Conservation (phyloP, 768 basidiomycete species). For the Leccinellum albellum region DNA sequence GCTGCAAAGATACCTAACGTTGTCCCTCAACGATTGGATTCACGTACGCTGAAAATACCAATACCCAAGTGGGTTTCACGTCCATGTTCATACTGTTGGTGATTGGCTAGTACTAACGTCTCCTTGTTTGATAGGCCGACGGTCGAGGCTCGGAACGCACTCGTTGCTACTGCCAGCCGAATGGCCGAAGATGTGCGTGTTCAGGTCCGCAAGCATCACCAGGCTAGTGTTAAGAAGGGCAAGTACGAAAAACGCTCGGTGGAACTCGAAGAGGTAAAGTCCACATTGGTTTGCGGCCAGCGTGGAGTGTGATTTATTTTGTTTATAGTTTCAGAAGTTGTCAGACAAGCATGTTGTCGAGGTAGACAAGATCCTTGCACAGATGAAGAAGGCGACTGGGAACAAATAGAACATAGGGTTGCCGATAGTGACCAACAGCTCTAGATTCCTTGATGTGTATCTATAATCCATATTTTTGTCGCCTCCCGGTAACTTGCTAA, state of each 20-base stretch:
- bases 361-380: slow-evolving; percentile 60
- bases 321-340: slow-evolving; percentile 67
- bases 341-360: slow-evolving; percentile 59
- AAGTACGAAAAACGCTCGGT: slow-evolving; percentile 65
- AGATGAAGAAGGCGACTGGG: slow-evolving; percentile 56
- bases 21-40: slow-evolving; percentile 67
- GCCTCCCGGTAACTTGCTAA: neutral
- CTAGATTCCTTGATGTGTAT: neutral
- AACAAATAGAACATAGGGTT: slow-evolving; percentile 14
- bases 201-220: slow-evolving; percentile 70
- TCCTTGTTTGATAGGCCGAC: slow-evolving; percentile 55
- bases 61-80: slow-evolving; percentile 63
- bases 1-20: slow-evolving; percentile 71
- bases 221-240: slow-evolving; percentile 62
- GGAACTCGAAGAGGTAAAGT: slow-evolving; percentile 60
- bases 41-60: slow-evolving; percentile 70
- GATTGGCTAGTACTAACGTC: neutral
- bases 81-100: neutral
- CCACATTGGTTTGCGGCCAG: neutral
- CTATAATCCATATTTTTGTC: neutral
- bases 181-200: slow-evolving; percentile 73
- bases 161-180: slow-evolving; percentile 53
- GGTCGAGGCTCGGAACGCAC: slow-evolving; percentile 59
- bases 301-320: neutral
- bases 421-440: neutral